A percentile compares a stretch with the other conserved stretches of the same genome.
Evolutionary conservation across 306 rosid species (phyloP).

Genomic region (Oemleria cerasiformis): DNA sequence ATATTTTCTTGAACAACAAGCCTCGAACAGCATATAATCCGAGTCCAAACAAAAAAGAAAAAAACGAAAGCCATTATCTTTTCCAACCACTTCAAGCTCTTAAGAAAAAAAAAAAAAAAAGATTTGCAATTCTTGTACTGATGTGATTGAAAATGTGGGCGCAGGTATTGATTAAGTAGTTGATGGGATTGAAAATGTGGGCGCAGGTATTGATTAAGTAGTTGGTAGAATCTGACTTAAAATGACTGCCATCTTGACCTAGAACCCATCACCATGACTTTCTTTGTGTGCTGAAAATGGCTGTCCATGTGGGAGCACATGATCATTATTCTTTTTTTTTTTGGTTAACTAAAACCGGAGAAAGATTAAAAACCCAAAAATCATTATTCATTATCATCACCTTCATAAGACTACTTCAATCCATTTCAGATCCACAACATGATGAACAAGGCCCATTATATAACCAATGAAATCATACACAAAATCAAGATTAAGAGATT

Average conservation of each 20-base stretch:
- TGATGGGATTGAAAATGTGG: slow-evolving; percentile 14
- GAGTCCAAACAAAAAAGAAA: neutral
- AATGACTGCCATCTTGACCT: slow-evolving; percentile 21
- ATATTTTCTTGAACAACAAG: neutral
- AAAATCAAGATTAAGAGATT: neutral
- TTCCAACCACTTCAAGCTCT: neutral
- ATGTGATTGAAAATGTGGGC: slow-evolving; percentile 13
- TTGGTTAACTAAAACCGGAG: too few species aligned
- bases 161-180: slow-evolving; percentile 27
- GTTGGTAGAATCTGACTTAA: slow-evolving; percentile 28
- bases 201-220: slow-evolving; percentile 20
- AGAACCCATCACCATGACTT: slow-evolving; percentile 17
- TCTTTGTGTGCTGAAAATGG: slow-evolving; percentile 32
- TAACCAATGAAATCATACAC: neutral
- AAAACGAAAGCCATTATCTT: neutral
- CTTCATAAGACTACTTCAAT: neutral
- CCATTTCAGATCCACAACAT: slow-evolving; percentile 28
- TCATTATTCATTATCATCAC: neutral
- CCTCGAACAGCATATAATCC: neutral
- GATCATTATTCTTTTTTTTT: too few species aligned
- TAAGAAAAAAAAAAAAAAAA: too few species aligned
- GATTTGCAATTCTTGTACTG: neutral
- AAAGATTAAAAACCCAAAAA: too few species aligned
- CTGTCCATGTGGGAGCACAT: slow-evolving; percentile 55
- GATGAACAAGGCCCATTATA: neutral